Evolutionary conservation across 2,329 filamentous ascomycete genomes (phyloP), one percentile per base, ranked within the genome.

Genomic region (Endothia cerciana): DNA sequence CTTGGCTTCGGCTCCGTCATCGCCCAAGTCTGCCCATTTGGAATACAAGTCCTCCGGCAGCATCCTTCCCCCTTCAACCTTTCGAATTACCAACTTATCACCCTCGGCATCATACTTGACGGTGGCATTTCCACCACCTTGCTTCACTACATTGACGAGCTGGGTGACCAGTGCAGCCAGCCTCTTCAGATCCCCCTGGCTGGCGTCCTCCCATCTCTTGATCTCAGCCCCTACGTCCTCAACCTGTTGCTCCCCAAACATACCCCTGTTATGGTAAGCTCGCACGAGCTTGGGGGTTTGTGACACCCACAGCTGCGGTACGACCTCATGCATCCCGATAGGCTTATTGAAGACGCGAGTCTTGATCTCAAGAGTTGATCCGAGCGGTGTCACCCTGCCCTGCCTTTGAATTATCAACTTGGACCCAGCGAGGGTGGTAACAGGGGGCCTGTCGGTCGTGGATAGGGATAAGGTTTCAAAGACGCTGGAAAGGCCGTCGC

Each of bases 281-380:
- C 77, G 75, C n/a, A 83, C 79, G 41, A 83, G 78, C 49, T 79
- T 80, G 0, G 78, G 77, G 0, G 81, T 83, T 71, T 83, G 80
- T 5, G 79, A 82, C 19, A 76, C 68, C 80, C 80, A 83, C 30
- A 83, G 74, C 71, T 82, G 80, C 2, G 78, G 66, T 30, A 74
- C 74, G 40, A 81, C 70, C 6, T 81, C 74, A 11, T 69, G 0
- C 13, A 82, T 61, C 2, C 67, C n/a, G 19, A 83, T 68, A 28
- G 62, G 71, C 51, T 74, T 79, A 36, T 74, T 69, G 4, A 49
- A 41, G n/a, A 74, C 71, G 1, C 78, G 76, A 8, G 79, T 83
- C 72, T 83, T 83, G 73, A 83, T 78, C 69, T 83, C 79, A 13
- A 83, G 71, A 3, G 74, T 81, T 41, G 76, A 78, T 15, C 11